phyloP scores from a whole-genome alignment of 2,329 filamentous ascomycete genomes.

The Venturia aucupariae region DNA sequence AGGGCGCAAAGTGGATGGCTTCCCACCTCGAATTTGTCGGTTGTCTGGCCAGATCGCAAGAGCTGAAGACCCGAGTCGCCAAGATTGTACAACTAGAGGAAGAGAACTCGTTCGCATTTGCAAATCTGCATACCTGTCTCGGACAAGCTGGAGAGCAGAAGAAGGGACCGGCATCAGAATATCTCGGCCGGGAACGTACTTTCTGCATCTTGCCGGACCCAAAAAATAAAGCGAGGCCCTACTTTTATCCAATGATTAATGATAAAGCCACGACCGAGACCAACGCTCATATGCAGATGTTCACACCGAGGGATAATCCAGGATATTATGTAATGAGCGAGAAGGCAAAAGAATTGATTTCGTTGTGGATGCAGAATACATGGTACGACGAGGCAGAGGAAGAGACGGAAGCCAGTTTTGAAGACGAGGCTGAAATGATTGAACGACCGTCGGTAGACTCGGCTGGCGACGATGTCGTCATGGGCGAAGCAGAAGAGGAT shows the following conservation, averaged over 20 bases:
- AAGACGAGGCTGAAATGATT: conserved; percentile 18
- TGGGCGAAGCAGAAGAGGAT: not conserved
- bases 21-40: conserved; percentile 92
- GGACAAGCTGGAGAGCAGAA: conserved; percentile 45
- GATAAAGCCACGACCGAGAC: conserved; percentile 71
- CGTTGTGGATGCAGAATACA: conserved; percentile 49
- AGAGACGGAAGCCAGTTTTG: conserved; percentile 10
- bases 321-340: conserved; percentile 60
- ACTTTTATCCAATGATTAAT: conserved; percentile 50
- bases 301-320: conserved; percentile 61
- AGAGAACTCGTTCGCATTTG: conserved; percentile 63
- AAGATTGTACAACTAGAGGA: conserved; percentile 55
- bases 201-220: conserved; percentile 60
- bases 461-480: conserved; percentile 12
- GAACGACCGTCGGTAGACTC: conserved; percentile 19
- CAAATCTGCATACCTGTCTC: conserved; percentile 79
- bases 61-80: conserved; percentile 65
- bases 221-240: conserved; percentile 25
- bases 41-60: conserved; percentile 74
- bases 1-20: conserved; percentile 71
- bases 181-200: conserved; percentile 61
- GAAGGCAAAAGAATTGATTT: conserved; percentile 55
- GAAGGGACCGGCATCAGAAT: conserved; percentile 17
- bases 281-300: conserved; percentile 73
- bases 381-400: conserved; percentile 49